Conservation (phyloP, 2,329 filamentous ascomycete species). For the Pseudomassariella vexata region DNA sequence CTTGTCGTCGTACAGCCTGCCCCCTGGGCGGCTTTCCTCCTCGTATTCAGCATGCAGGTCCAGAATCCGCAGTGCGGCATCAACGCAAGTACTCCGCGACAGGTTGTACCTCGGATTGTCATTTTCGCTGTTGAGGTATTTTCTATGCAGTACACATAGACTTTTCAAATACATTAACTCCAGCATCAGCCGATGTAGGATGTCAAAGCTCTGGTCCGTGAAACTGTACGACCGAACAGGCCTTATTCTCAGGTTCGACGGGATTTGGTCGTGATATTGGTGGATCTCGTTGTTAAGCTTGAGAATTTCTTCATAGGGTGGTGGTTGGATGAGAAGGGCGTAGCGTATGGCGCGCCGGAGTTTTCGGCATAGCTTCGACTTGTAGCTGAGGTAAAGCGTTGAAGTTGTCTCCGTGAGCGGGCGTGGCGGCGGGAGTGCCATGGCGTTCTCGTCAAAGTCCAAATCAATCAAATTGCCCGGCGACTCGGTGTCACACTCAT, state of each 20-base stretch:
- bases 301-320: conserved; percentile 30
- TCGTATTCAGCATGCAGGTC: conserved; percentile 42
- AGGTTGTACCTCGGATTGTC: conserved; percentile 28
- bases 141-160: conserved; percentile 44
- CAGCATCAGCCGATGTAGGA: conserved; percentile 43
- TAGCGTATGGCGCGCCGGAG: conserved; percentile 37
- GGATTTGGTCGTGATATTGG: conserved; percentile 29
- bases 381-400: conserved; percentile 35
- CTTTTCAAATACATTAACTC: conserved; percentile 43
- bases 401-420: conserved; percentile 36
- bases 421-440: conserved; percentile 34
- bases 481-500: conserved; percentile 38
- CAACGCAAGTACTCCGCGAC: conserved; percentile 35
- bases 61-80: conserved; percentile 37
- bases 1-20: conserved; percentile 44
- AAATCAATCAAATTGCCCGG: conserved; percentile 42
- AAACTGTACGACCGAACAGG: conserved; percentile 36
- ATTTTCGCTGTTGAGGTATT: conserved; percentile 35
- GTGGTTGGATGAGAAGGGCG: conserved; percentile 29
- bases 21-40: conserved; percentile 38
- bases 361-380: conserved; percentile 36
- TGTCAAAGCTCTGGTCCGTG: conserved; percentile 35
- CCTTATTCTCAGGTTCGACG: conserved; percentile 32
- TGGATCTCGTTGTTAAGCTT: conserved; percentile 34
- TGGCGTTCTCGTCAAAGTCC: conserved; percentile 43